Evolutionary conservation across 805 yeast genomes (phyloP).

Genomic region (Crinitomyces ghanaensis): DNA sequence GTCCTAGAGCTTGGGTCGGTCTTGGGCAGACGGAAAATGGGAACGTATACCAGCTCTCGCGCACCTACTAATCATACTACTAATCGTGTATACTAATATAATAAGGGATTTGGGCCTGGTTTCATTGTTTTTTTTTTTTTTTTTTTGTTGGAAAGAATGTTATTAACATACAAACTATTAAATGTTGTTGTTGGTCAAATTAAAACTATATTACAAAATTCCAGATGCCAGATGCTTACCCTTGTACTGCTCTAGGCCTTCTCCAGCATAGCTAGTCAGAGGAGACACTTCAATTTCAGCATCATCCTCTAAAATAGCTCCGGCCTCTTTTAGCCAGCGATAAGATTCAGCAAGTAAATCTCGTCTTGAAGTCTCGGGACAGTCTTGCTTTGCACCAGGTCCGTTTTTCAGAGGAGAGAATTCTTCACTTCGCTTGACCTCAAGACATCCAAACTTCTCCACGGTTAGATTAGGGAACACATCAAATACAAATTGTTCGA

Average conservation of each 20-base stretch:
- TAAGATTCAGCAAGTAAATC: conserved; percentile 59
- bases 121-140: too few species aligned
- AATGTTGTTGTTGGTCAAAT: too few species aligned
- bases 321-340: conserved; percentile 58
- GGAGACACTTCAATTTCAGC: conserved; percentile 68
- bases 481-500: conserved; percentile 95
- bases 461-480: conserved; percentile 74
- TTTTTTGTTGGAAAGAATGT: too few species aligned
- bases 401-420: conserved; percentile 93
- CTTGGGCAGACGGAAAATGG: conserved; percentile 10
- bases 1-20: conserved; percentile 19
- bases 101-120: too few species aligned
- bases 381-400: conserved; percentile 68
- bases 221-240: conserved; percentile 7
- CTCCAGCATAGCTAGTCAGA: conserved; percentile 61
- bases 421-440: conserved; percentile 75
- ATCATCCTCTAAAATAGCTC: conserved; percentile 42
- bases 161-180: too few species aligned
- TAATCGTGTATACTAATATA: too few species aligned
- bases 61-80: too few species aligned
- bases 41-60: too few species aligned
- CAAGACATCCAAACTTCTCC: conserved; percentile 74
- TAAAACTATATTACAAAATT: not conserved
- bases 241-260: conserved; percentile 38
- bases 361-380: conserved; percentile 67